Percentiles rank a stretch among this genome's conserved stretches.
These are phyloP conservation scores for Cladophialophora bantiana DNA, from an alignment of 2,329 filamentous ascomycete genomes.

Conservation along the genomic window DNA sequence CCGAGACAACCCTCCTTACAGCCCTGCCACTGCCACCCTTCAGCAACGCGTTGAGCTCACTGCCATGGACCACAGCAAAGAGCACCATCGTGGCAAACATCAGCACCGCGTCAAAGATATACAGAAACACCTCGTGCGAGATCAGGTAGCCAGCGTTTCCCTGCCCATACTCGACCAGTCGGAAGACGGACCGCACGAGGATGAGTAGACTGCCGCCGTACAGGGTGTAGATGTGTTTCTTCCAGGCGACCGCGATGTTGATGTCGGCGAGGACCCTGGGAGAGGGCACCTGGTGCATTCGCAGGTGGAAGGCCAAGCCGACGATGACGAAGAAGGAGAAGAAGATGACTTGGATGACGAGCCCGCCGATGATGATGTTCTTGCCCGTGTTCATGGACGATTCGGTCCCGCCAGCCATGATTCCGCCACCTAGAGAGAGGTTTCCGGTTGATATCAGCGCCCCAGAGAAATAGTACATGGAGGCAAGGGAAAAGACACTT, in stretches of 20 bases:
- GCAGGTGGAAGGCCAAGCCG: slow-evolving; percentile 41
- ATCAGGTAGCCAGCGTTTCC: slow-evolving; percentile 45
- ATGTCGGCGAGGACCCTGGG: background rate
- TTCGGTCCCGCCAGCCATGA: slow-evolving; percentile 27
- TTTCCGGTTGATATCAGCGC: background rate
- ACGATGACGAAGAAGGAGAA: slow-evolving; percentile 60
- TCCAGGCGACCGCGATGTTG: slow-evolving; percentile 43
- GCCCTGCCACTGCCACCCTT: slow-evolving; percentile 13
- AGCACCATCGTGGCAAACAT: slow-evolving; percentile 38
- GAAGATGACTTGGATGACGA: slow-evolving; percentile 61
- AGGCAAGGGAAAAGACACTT: background rate
- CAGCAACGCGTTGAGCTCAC: slow-evolving; percentile 25
- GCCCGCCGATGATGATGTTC: slow-evolving; percentile 53
- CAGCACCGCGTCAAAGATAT: slow-evolving; percentile 45
- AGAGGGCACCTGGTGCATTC: slow-evolving; percentile 14
- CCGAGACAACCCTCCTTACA: slow-evolving; percentile 11
- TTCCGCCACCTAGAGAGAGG: slow-evolving; percentile 24
- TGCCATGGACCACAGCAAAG: slow-evolving; percentile 25
- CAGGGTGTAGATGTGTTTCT: slow-evolving; percentile 46
- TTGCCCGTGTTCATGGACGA: slow-evolving; percentile 44
- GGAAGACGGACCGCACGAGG: slow-evolving; percentile 43
- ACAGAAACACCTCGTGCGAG: slow-evolving; percentile 45
- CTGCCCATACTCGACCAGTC: slow-evolving; percentile 45
- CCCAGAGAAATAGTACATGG: background rate
- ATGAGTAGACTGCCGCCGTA: slow-evolving; percentile 42